phyloP scores from a whole-genome alignment of 257 asterid genomes.

The Coffea eugenioides region DNA sequence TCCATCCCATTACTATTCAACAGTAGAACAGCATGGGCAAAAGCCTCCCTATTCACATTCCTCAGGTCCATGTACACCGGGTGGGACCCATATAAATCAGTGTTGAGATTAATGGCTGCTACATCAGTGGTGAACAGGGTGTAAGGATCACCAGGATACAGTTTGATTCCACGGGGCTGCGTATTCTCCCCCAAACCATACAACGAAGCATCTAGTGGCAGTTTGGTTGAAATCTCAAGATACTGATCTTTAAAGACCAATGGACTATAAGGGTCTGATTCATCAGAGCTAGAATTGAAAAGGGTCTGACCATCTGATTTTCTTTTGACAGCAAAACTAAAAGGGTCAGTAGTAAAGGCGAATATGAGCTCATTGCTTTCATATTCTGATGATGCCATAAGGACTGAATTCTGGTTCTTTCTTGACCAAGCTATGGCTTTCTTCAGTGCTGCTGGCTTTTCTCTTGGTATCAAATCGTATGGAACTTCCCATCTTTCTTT shows the following conservation, averaged over 20 bases:
- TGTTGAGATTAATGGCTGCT: constrained; percentile 78
- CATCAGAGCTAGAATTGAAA: constrained; percentile 53
- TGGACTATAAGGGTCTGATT: constrained; percentile 46
- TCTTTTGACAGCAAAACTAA: constrained; percentile 62
- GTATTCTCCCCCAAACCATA: constrained; percentile 90
- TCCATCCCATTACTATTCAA: constrained; percentile 97
- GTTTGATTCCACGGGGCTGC: constrained; percentile 83
- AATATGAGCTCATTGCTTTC: constrained; percentile 62
- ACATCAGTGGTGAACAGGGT: constrained; percentile 76
- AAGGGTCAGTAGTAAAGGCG: constrained; percentile 67
- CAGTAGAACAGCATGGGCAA: constrained; percentile 76
- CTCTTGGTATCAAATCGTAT: constrained; percentile 73
- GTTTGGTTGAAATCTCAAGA: constrained; percentile 73
- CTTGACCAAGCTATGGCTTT: constrained; percentile 30
- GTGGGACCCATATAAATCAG: constrained; percentile 88
- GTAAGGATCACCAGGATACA: constrained; percentile 70
- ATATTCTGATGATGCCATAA: constrained; percentile 33
- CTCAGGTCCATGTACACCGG: constrained; percentile 95
- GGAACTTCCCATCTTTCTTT: constrained; percentile 92
- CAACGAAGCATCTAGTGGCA: constrained; percentile 75
- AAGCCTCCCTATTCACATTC: constrained; percentile 50
- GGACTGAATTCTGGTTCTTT: constrained; percentile 24
- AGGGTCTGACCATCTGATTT: constrained; percentile 78
- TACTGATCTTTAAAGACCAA: constrained; percentile 94
- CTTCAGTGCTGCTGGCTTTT: constrained; percentile 43